These are phyloP conservation scores for Cenococcum geophilum DNA, from an alignment of 495 filamentous ascomycete species.

Conservation along the genomic window DNA sequence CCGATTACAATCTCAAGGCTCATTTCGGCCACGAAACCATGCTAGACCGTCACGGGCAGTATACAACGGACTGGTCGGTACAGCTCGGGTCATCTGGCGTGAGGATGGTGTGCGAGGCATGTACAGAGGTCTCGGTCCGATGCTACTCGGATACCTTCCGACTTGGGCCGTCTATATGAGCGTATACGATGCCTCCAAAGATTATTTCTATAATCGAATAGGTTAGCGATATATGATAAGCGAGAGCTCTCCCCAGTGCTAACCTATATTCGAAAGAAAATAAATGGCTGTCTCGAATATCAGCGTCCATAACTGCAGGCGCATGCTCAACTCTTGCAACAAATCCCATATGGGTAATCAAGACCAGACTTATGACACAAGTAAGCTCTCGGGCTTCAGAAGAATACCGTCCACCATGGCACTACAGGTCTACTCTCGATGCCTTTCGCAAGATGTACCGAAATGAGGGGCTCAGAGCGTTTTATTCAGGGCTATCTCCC, in stretches of 20 bases:
- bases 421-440: conserved; percentile 80
- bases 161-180: conserved; percentile 98
- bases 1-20: conserved; percentile 92
- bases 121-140: conserved; percentile 89
- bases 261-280: conserved; percentile 41
- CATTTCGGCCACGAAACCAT: conserved; percentile 47
- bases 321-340: conserved; percentile 89
- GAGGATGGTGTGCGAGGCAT: conserved; percentile 86
- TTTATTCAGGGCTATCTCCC: conserved; percentile 92
- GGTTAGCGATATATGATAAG: conserved; percentile 45
- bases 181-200: conserved; percentile 83
- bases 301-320: conserved; percentile 82
- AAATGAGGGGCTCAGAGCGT: conserved; percentile 77
- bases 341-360: conserved; percentile 99
- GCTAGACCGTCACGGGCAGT: conserved; percentile 43
- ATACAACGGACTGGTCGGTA: conserved; percentile 83
- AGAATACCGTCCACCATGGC: conserved; percentile 68
- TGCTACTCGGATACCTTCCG: conserved; percentile 89
- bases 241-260: background rate
- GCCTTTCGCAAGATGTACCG: conserved; percentile 93
- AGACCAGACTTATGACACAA: conserved; percentile 95
- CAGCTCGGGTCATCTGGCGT: conserved; percentile 71
- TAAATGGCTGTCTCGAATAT: conserved; percentile 56
- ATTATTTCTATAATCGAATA: conserved; percentile 58
- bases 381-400: conserved; percentile 45